Evolutionary conservation across 192 early-diverging fungal genomes (phyloP), one percentile per base, ranked within the genome.

Genomic region (Backusella westeae): DNA sequence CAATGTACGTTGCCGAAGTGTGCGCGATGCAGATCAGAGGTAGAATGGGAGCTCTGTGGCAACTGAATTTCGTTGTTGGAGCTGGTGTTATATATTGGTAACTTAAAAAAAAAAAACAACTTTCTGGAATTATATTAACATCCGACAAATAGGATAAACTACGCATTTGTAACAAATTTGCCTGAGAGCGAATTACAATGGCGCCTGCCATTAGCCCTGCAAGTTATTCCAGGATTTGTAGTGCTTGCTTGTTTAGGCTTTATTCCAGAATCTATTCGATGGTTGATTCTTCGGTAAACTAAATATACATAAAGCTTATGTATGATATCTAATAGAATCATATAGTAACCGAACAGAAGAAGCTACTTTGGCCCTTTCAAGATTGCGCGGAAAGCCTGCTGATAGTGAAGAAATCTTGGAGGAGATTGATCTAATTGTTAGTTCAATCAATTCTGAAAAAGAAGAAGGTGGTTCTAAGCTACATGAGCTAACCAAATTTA

Each of bases 221-320:
- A 76, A 67, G 12, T 70, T 9, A 41, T 76, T 76, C 75, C 75
- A 34, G 75, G 67, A 26, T 7, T 41, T 34, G 17, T 76, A 46
- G n/a, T 76, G 21, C 36, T 46, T 19, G 17, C n/a, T 7, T 66
- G 38, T 36, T 35, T 56, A 29, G 6, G 38, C 3, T 73, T 73
- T n/a, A 35, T 73, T 8, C 73, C 65, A 52, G 68, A 69, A 38
- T 69, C 68, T 21, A 41, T 69, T 39, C 36, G 68, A 4, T 69
- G 68, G 68, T 12, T 69, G 39, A 4, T 69, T 2, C 68, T 69
- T 69, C 36, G 38, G 68, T 69, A 69, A 21, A 1, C 19, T 49
- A 49, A 49, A 49, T 49, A 49, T 7, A n/a, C 4, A 49, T 19
- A 8, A 21, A 23, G 4, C 26, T 3, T 63, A 4, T 49, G 1